Base-by-base conservation (phyloP, 2,329 filamentous ascomycete genomes). In the Scytalidium sp. region DNA sequence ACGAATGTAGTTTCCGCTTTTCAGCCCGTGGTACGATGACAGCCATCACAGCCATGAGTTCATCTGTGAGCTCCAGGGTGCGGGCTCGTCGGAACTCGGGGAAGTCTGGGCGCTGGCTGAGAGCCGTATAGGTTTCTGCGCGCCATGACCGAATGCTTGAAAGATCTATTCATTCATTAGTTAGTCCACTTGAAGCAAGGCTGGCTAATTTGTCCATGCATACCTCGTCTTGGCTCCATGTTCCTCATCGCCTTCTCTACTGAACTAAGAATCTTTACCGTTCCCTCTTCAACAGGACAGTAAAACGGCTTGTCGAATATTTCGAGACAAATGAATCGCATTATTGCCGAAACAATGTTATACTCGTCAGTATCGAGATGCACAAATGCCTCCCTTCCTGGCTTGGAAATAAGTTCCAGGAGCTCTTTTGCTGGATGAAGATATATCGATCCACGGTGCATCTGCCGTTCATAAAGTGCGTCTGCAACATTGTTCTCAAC, bases 291-390 rank as follows among this genome's bases (percentile, higher is more conserved):
- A 27, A 53, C 23, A 3, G 43, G 27, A 22, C 50, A 55, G 25
- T 51, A 56, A 19, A 53, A 56, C 4, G 51, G 41, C 23, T 29
- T 45, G 11, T 41, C 19, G 36, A 56, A 53, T 7, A 56, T 48
- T 8, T 51, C 32, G 2, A 11, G 6, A 17, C 29, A 43, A 2
- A 53, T 44, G 41, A 50, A 56, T 17, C 43, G 41, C 51, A 56
- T 50, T 19, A 56, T 46, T 8, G 44, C 46, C 15, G 51, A 46
- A 41, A 50, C 49, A 11, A 54, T 43, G 39, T 54, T 56, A 20
- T 56, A 46, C 39, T 49, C 51, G 17, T 54, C 54, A 8, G 54
- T 52, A 2, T 49, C 47, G 1, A 36, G 44, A 39, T n/a, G 45
- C 17, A 21, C n/a, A 32, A 45, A 52, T 3, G 49, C 45, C 9